Base-by-base conservation (phyloP, 1,284 basidiomycete genomes). In the Nidula niveotomentosa region DNA sequence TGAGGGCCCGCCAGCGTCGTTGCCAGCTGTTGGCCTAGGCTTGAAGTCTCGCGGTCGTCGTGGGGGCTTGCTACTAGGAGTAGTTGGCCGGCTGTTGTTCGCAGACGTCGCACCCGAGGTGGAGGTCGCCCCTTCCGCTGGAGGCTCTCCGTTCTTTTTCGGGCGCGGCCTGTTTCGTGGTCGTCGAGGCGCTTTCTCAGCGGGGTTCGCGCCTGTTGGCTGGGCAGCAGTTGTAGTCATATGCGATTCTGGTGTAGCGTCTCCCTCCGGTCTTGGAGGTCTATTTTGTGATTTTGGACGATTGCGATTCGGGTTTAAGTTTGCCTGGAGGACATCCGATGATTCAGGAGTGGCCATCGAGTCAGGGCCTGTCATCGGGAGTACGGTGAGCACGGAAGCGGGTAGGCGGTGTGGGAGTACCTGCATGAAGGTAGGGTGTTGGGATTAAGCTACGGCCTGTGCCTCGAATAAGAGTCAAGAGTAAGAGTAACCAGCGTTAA, bases 211-310 rank as follows among this genome's bases (percentile, higher is more conserved):
- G 3, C 17, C 39, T 17, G 45, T 10, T 47, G n/a, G n/a, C 23
- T 6, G 6, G 45, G 45, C 12, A 6, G 6, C 23, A 12, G 23
- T 30, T 15, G n/a, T 6, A 30, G 15, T 6, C 23, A 15, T 15
- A 6, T 12, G 45, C 4, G 6, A 30, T 12, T 23, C 23, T 47
- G n/a, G 6, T 18, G n/a, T 30, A 47, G n/a, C 12, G 43, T 36
- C 50, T 44, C 12, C 56, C 49, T 56, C 37, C 36, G 35, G 45
- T 53, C 44, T 48, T 3, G 51, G 44, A 37, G 49, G 49, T 48
- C 45, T 56, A 47, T 39, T 46, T 13, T 46, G 35, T 43, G 46
- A 39, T 53, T 36, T 48, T 7, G 56, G 55, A 51, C 39, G 49
- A 47, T 47, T 47, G 12, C 45, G 45, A 30, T 30, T 30, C 30